Conservation (phyloP, 148 eudicot genomes). For the Chenopodium berlandieri region DNA sequence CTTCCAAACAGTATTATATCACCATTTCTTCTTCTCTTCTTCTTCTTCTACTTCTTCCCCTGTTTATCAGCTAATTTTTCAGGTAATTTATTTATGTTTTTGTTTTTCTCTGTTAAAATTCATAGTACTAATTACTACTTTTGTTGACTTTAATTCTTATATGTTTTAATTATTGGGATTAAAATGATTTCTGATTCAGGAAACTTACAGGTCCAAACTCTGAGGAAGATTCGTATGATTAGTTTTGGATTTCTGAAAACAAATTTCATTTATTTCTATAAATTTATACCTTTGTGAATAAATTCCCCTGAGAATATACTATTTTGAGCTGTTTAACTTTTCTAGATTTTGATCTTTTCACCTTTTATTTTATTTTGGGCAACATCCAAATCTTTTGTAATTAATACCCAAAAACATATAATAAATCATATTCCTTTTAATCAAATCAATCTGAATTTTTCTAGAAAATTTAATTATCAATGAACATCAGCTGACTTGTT, state of each 20-base stretch:
- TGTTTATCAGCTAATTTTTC: not conserved
- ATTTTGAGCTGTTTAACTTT: not conserved
- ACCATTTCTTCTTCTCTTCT: not conserved
- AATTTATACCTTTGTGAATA: not conserved
- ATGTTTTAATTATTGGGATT: too few species aligned
- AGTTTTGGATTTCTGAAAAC: not conserved
- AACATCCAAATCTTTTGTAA: not conserved
- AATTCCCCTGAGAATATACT: not conserved
- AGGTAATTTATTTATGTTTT: not conserved
- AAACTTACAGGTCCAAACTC: constrained; percentile 11
- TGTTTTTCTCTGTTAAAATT: not conserved
- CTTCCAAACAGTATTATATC: not conserved
- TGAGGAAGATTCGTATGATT: constrained; percentile 19
- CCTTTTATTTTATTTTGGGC: not conserved
- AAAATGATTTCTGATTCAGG: not conserved
- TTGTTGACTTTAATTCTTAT: constrained; percentile 1
- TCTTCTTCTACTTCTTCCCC: not conserved
- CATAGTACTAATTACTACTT: not conserved
- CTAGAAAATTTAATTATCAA: not conserved
- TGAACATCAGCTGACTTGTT: constrained; percentile 12
- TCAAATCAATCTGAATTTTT: not conserved
- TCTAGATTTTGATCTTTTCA: not conserved
- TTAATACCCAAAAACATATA: not conserved
- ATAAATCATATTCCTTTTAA: not conserved
- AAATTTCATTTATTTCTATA: not conserved